Conservation (phyloP, 805 yeast genomes). For the Pichia heedii region DNA sequence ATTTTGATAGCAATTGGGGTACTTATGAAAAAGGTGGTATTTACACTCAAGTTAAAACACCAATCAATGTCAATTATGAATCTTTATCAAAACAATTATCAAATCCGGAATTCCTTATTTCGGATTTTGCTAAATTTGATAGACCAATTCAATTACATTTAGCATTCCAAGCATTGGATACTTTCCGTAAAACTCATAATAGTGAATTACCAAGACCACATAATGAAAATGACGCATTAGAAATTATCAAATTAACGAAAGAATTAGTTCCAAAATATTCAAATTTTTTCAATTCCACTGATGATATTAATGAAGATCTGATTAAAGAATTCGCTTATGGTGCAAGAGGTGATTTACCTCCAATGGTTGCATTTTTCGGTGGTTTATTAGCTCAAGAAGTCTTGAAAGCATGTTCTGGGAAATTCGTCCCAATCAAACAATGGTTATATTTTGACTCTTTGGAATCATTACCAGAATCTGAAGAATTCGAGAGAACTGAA, state of each 20-base stretch:
- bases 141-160: slow-evolving; percentile 85
- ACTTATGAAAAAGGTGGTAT: slow-evolving; percentile 75
- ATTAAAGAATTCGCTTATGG: slow-evolving; percentile 71
- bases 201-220: slow-evolving; percentile 70
- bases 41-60: slow-evolving; percentile 88
- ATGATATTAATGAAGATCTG: slow-evolving; percentile 48
- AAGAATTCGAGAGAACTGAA: slow-evolving; percentile 51
- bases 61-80: slow-evolving; percentile 53
- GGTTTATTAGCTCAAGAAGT: slow-evolving; percentile 96
- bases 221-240: slow-evolving; percentile 64
- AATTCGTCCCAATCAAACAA: slow-evolving; percentile 89
- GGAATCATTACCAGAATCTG: slow-evolving; percentile 71
- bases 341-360: slow-evolving; percentile 88
- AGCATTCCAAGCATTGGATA: slow-evolving; percentile 84
- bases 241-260: slow-evolving; percentile 49
- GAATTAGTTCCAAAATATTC: slow-evolving; percentile 51
- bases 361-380: slow-evolving; percentile 81
- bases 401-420: slow-evolving; percentile 89
- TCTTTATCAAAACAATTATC: slow-evolving; percentile 54
- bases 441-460: slow-evolving; percentile 89
- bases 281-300: slow-evolving; percentile 42
- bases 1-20: slow-evolving; percentile 47
- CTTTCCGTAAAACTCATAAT: slow-evolving; percentile 53
- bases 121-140: slow-evolving; percentile 93
- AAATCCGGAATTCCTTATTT: slow-evolving; percentile 68